These are phyloP conservation scores for Jaltomata sinuosa DNA, from an alignment of 257 asterid genomes.

Conservation along the genomic window DNA sequence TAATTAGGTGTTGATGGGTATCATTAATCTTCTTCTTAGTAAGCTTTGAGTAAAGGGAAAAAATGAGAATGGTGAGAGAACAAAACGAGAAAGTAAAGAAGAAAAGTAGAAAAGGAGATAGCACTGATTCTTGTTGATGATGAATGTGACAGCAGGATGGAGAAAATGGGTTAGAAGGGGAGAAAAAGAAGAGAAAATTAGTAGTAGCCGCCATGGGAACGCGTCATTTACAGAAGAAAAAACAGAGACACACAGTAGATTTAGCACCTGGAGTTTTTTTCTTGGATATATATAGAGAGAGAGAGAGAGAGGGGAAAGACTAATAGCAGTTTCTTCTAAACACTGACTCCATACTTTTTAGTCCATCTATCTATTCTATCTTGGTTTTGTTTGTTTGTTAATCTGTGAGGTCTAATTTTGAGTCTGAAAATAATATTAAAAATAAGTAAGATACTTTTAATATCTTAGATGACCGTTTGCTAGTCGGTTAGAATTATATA, in stretches of 20 bases:
- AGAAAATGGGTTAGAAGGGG: background rate
- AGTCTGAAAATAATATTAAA: no score
- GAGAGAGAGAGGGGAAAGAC: background rate
- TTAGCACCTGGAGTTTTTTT: background rate
- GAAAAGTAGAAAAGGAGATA: constrained; percentile 3
- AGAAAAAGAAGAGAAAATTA: background rate
- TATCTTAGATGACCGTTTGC: no score
- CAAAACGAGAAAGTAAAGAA: constrained; percentile 22
- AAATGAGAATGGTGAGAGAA: constrained; percentile 26
- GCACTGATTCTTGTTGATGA: background rate
- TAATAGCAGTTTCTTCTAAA: background rate
- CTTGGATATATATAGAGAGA: background rate
- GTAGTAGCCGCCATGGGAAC: background rate
- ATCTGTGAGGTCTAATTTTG: no score
- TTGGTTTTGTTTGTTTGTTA: no score
- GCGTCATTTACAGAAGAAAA: background rate
- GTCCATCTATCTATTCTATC: background rate
- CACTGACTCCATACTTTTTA: background rate
- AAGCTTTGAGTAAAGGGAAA: constrained; percentile 31
- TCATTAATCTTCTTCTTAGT: background rate
- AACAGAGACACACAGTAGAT: background rate
- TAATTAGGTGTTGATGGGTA: background rate
- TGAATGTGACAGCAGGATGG: background rate
- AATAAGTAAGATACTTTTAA: no score
- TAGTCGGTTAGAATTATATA: no score